Evolutionary conservation across 768 basidiomycete species (phyloP).

Genomic region (Mycena olivaceomarginata): DNA sequence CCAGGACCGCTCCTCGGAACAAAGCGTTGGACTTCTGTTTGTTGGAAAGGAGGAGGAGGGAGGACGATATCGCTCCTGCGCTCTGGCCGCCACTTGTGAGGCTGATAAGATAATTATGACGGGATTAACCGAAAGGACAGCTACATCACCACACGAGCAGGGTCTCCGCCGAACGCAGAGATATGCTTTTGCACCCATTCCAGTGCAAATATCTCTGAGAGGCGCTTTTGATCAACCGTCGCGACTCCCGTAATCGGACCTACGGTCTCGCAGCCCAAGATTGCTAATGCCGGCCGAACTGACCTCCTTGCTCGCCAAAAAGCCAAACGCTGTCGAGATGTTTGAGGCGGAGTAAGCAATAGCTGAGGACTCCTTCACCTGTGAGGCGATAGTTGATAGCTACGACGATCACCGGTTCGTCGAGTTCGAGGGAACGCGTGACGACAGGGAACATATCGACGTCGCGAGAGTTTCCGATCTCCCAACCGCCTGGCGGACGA

Average conservation of each 20-base stretch:
- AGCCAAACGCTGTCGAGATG: slow-evolving; percentile 14
- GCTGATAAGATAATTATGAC: too few relatives aligned
- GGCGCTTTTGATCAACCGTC: neutral
- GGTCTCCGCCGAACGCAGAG: too few relatives aligned
- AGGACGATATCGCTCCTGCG: slow-evolving; percentile 24
- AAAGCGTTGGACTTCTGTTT: slow-evolving; percentile 2
- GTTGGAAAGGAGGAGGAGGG: slow-evolving; percentile 14
- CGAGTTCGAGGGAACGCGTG: slow-evolving; percentile 51
- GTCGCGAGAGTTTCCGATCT: slow-evolving; percentile 49
- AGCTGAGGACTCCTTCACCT: neutral
- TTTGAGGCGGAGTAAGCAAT: neutral
- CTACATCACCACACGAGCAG: too few relatives aligned
- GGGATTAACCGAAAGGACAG: too few relatives aligned
- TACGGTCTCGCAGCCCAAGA: slow-evolving; percentile 29
- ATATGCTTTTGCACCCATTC: too few relatives aligned
- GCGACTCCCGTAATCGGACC: neutral
- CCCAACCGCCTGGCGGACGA: slow-evolving; percentile 54
- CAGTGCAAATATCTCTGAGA: neutral
- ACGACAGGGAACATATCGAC: slow-evolving; percentile 51
- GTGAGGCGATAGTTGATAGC: slow-evolving; percentile 5
- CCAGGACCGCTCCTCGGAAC: slow-evolving; percentile 20
- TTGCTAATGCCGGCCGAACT: slow-evolving; percentile 4
- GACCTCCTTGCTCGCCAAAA: slow-evolving; percentile 17
- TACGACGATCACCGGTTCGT: slow-evolving; percentile 47
- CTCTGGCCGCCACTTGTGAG: slow-evolving; percentile 21